Evolutionary conservation across 495 filamentous ascomycete species (phyloP), one percentile per base, ranked within the genome.

Genomic region (Aspergillus carlsbadensis): DNA sequence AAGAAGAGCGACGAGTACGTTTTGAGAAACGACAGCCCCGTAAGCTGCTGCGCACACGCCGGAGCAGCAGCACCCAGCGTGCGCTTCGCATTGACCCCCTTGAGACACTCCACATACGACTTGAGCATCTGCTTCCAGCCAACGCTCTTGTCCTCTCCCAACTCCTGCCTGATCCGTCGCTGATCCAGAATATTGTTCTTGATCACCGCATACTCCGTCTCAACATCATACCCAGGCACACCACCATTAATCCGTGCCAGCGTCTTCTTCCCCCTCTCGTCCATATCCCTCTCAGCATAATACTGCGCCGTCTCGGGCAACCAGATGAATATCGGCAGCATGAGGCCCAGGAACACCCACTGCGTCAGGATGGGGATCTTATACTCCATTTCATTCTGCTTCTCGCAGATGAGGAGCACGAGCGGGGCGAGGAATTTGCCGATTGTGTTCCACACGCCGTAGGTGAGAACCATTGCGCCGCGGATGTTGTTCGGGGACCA

Each of bases 141-240:
- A 13, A 6, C 10, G n/a, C 11, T 39, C 17, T 15, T 26, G 15
- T 21, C 29, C 20, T 52, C 18, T 3, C 34, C 34, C n/a, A 29
- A 39, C 8, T 52, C 48, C 17, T 39, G 18, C 6, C 48, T 31
- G n/a, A 33, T 33, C 13, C 22, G 48, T 7, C 14, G 33, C 24
- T 52, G 17, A 2, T 20, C 48, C 2, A 52, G 18, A 52, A 52
- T 52, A 3, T 31, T 41, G 15, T 52, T 52, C 20, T 41, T 52
- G 1, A 52, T 52, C 17, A 52, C 39, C n/a, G 48, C 20, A 13
- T 52, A 52, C 17, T 41, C 48, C 17, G 34, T 22, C 60, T 69
- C 18, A 8, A 45, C 42, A 14, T 45, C 42, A 21, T 45, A 45
- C 6, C 42, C 42, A 6, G 6, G 5, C 1, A 45, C 18, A 13